Evolutionary conservation across 805 yeast genomes (phyloP), one percentile per base, ranked within the genome.

Genomic region (Yarrowia divulgata): DNA sequence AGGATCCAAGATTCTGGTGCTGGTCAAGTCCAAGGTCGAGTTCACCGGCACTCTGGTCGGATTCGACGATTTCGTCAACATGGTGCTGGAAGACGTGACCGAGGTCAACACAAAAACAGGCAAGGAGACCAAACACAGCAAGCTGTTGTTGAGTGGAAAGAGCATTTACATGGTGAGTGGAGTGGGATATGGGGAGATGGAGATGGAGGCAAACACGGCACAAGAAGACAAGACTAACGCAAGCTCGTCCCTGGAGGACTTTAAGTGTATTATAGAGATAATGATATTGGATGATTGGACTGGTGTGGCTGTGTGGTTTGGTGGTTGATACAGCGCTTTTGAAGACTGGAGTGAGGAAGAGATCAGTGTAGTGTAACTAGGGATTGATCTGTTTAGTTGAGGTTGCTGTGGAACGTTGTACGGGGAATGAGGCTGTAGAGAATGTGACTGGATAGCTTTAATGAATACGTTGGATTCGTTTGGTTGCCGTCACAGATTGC

Each of bases 11-110:
- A 87, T 94, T 49, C 86, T 90, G 85, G 90, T 93, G 34, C 83
- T 91, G 67, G 82, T 91, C 80, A 83, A 84, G 77, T 79, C 81
- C 67, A 83, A 85, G 23, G 70, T 74, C 77, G 98, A 93, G 77
- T 95, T 92, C 77, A 84, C 85, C n/a, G 99, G 99, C 1, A 91
- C 88, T 4, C 82, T 95, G 66, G 85, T 90, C 37, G 98, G 98
- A 0, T 94, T 94, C 78, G 99, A 95, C 77, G 98, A 95, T 79
- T 94, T 89, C 74, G 98, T 95, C 71, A 95, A 81, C 73, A 76
- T 72, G 81, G 97, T 95, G 12, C 83, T 95, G 67, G 90, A 90
- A 73, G 88, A 93, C 74, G 98, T 90, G 45, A 84, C 84, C 9
- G 97, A 91, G 54, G 40, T 66, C 29, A 71, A 67, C 66, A 39